These are phyloP conservation scores for Wickerhamomyces kurtzmanii DNA, from an alignment of 805 yeast species.

Conservation along the genomic window DNA sequence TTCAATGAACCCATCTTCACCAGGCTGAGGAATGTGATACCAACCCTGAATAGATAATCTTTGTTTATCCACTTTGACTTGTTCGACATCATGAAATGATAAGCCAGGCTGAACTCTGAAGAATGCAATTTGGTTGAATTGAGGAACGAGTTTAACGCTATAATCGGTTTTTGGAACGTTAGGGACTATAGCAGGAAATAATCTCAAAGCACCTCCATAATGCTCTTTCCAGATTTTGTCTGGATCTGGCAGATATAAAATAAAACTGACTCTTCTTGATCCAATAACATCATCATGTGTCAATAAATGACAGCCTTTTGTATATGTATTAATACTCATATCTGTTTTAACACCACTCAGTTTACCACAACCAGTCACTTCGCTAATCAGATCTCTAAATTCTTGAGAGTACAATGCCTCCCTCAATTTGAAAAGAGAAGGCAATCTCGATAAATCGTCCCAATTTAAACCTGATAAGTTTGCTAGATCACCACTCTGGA, in stretches of 20 bases:
- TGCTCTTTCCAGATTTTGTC: slow-evolving; percentile 81
- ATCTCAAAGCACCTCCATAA: slow-evolving; percentile 87
- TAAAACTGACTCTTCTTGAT: slow-evolving; percentile 85
- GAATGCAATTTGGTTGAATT: slow-evolving; percentile 92
- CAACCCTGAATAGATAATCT: slow-evolving; percentile 94
- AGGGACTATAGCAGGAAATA: slow-evolving; percentile 79
- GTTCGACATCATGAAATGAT: slow-evolving; percentile 97
- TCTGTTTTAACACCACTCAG: slow-evolving; percentile 88
- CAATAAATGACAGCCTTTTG: slow-evolving; percentile 85
- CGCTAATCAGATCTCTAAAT: slow-evolving; percentile 69
- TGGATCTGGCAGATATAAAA: slow-evolving; percentile 88
- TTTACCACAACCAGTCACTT: slow-evolving; percentile 81
- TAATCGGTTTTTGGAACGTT: slow-evolving; percentile 85
- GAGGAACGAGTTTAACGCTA: slow-evolving; percentile 67
- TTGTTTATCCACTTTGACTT: slow-evolving; percentile 84
- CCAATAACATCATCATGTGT: slow-evolving; percentile 99
- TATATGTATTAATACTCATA: slow-evolving; percentile 84
- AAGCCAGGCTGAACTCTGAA: slow-evolving; percentile 94
- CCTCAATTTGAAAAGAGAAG: slow-evolving; percentile 68
- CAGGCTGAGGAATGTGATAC: slow-evolving; percentile 95
- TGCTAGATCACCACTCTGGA: slow-evolving; percentile 85
- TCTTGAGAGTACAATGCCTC: slow-evolving; percentile 82
- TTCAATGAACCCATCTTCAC: slow-evolving; percentile 75
- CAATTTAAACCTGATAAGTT: slow-evolving; percentile 79
- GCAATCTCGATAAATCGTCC: slow-evolving; percentile 63